Base-by-base conservation (phyloP, 2,329 filamentous ascomycete genomes). In the Colletotrichum eremochloae region DNA sequence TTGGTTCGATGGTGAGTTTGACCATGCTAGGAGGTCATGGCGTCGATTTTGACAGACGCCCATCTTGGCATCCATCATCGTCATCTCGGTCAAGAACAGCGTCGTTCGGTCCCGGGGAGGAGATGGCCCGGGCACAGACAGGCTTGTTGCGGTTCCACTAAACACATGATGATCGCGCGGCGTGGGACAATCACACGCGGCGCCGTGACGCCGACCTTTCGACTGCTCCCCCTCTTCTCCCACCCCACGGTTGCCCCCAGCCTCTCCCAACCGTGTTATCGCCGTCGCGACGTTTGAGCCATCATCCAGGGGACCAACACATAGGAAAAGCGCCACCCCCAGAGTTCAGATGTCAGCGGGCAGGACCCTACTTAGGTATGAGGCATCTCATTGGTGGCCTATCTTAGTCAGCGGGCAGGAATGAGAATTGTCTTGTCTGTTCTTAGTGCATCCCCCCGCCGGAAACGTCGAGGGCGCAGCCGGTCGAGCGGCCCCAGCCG, bases 31-130 rank as follows among this genome's bases (percentile, higher is more conserved):
- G 20, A 44, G 58, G 55, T 68, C 58, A 63, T 46, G 58, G 69
- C 65, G 65, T 58, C 6, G 14, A 55, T 31, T 57, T 61, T 72
- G 60, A 72, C 70, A 70, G 42, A 53, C 53, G 36, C 55, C 55
- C 60, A 65, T 38, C 66, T 61, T 56, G 70, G 66, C 66, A n/a
- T 42, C 9, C 60, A 38, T 56, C 12, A 44, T 52, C 40, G 1
- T 38, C 38, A 60, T 50, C 66, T 67, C 70, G 70, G 33, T 6
- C 33, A 57, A 40, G 53, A 38, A 9, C 53, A 38, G 33, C 53
- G 53, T n/a, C 6, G 20, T 57, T 57, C 53, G 53, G 53, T 57
- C 53, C 53, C 53, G 53, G 33, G 33, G 33, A n/a, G 12, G 53
- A 38, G 53, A 40, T 15, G 58, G 50, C 20, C 46, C 44, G 52